phyloP scores from a whole-genome alignment of 2,329 filamentous ascomycete genomes.

The Thyridium curvatum region DNA sequence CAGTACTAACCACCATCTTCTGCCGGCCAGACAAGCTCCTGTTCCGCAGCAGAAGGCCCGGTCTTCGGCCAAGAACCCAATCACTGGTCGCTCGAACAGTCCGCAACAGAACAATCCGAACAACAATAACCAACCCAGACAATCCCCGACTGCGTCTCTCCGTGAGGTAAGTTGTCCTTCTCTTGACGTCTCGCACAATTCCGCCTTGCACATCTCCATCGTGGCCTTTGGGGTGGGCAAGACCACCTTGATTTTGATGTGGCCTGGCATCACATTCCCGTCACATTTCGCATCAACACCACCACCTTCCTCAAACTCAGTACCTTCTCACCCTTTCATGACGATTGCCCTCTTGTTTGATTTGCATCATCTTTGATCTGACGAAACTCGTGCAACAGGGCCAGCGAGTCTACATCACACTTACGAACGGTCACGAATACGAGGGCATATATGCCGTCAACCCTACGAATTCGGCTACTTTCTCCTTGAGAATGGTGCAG shows the following conservation, averaged over 20 bases:
- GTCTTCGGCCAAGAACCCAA: constrained; percentile 23
- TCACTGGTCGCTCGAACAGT: constrained; percentile 18
- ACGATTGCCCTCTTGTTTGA: background rate
- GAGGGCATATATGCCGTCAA: constrained; percentile 21
- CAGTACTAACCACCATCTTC: constrained; percentile 3
- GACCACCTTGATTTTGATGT: background rate
- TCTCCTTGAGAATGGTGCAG: constrained; percentile 23
- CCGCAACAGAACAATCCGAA: constrained; percentile 13
- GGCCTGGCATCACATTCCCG: background rate
- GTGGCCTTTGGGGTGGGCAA: background rate
- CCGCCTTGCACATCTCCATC: constrained; percentile 4
- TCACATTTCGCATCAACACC: constrained; percentile 7
- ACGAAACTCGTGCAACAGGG: constrained; percentile 14
- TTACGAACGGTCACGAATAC: constrained; percentile 19
- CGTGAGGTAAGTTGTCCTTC: constrained; percentile 19
- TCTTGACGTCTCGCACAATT: constrained; percentile 1
- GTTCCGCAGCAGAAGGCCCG: constrained; percentile 20
- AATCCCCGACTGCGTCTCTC: constrained; percentile 16
- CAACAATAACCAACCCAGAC: constrained; percentile 12
- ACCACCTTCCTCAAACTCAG: constrained; percentile 4
- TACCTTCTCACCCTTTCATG: background rate
- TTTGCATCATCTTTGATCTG: constrained; percentile 9
- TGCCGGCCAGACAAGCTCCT: constrained; percentile 20
- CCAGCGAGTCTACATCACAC: constrained; percentile 20
- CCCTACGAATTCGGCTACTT: constrained; percentile 15